Evolutionary conservation across 2,329 filamentous ascomycete genomes (phyloP), one percentile per base, ranked within the genome.

Genomic region (Pyrenochaeta sp.): DNA sequence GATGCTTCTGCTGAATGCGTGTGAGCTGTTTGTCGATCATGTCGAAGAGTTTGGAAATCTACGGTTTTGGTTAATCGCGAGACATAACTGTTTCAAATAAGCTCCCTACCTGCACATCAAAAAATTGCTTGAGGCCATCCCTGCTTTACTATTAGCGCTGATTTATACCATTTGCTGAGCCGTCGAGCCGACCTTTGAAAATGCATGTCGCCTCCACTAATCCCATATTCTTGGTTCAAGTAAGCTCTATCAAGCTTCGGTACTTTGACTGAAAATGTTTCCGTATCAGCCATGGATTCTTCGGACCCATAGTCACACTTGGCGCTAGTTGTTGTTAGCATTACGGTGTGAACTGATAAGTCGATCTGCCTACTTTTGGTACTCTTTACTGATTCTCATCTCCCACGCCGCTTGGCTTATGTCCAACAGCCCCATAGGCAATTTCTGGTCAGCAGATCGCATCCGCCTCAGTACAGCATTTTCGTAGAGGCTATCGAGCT

Each of bases 321-420:
- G 52, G 62, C 77, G 71, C 71, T 65, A 75, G 73, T 22, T 52
- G 39, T 6, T 13, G 12, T n/a, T 27, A n/a, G 19, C 22, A 46
- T 13, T 9, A 0, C 36, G 2, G 15, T 8, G 46, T 19, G 9
- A 12, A 22, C 2, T 15, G 32, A 58, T 65, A 44, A 67, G 65
- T 15, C 24, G 6, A 15, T 36, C 2, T 45, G n/a, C 36, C 5
- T 44, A 59, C 59, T 63, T 67, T 42, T 76, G 72, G 43, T 77
- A 79, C 51, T 78, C 69, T 25, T 71, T 73, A 24, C 71, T 71
- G 39, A 77, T 74, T 47, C 73, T 66, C 68, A 77, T 76, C 42
- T 74, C 65, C 72, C 74, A 77, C 2, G 75, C 72, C 15, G 72
- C 67, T 30, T 76, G 70, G 7, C 69, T 67, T 1, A 71, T 59